A percentile compares a stretch with the other conserved stretches of the same genome.
Evolutionary conservation across 2,329 filamentous ascomycete species (phyloP).

Genomic region (Monosporascus ibericus): DNA sequence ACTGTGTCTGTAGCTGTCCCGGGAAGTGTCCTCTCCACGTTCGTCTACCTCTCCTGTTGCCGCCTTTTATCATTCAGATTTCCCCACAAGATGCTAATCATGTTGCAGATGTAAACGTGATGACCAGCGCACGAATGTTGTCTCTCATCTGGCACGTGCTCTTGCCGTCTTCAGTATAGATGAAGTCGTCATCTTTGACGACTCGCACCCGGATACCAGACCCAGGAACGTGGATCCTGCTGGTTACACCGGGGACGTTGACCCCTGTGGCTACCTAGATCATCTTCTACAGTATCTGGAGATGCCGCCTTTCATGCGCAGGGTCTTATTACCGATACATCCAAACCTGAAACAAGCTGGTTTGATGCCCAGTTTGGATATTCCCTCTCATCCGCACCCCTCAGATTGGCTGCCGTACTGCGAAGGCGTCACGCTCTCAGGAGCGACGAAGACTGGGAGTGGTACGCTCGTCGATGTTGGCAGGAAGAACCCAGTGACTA

Average conservation of each 20-base stretch:
- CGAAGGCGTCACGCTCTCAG: conserved; percentile 63
- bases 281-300: conserved; percentile 79
- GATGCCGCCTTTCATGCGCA: conserved; percentile 75
- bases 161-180: conserved; percentile 79
- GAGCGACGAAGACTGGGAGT: conserved; percentile 32
- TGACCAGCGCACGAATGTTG: conserved; percentile 68
- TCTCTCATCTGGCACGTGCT: conserved; percentile 72
- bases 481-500: conserved; percentile 46
- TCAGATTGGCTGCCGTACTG: conserved; percentile 76
- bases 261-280: conserved; percentile 73
- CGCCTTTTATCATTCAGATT: not conserved
- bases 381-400: conserved; percentile 74
- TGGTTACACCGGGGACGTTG: conserved; percentile 61
- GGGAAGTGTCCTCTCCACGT: conserved; percentile 73
- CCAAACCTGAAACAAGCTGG: conserved; percentile 71
- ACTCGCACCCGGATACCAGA: conserved; percentile 46
- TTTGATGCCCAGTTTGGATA: conserved; percentile 69
- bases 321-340: conserved; percentile 69
- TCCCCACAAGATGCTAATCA: conserved; percentile 1
- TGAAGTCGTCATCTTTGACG: conserved; percentile 77
- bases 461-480: conserved; percentile 55
- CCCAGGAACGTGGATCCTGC: conserved; percentile 42
- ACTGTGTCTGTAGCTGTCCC: conserved; percentile 75
- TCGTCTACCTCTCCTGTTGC: conserved; percentile 20
- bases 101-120: conserved; percentile 57